Percentiles rank a stretch among this genome's conserved stretches.
These are phyloP conservation scores for Marasmius sp. DNA, from an alignment of 1,284 basidiomycete genomes.

Conservation along the genomic window DNA sequence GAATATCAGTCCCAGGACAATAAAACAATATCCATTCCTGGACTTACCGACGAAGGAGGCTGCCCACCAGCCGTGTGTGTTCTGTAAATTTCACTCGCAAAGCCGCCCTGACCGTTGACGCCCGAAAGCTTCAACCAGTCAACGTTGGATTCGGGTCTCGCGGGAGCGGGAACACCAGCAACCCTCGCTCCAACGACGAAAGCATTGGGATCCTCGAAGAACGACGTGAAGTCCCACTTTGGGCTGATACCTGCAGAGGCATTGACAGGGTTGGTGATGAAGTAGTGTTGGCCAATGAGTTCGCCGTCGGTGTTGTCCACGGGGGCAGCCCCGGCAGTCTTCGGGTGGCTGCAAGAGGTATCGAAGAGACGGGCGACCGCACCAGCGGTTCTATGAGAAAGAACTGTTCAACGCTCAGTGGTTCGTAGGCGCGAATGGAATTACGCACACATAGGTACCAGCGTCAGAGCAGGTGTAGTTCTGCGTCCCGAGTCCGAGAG, in stretches of 20 bases:
- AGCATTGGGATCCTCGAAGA: not conserved
- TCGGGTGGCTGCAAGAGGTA: not conserved
- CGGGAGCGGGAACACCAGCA: not conserved
- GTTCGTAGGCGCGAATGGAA: too few relatives aligned
- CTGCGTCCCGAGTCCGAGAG: conserved; percentile 2
- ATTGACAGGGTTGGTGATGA: conserved; percentile 4
- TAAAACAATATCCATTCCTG: too few relatives aligned
- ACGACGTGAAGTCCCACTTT: conserved; percentile 2
- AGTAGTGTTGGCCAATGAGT: conserved; percentile 5
- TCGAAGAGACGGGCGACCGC: conserved; percentile 3
- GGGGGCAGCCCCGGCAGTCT: not conserved
- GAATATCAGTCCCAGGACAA: not conserved
- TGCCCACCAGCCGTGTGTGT: not conserved
- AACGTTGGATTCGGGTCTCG: not conserved
- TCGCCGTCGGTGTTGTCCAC: not conserved
- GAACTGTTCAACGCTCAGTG: too few relatives aligned
- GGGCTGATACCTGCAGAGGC: conserved; percentile 1
- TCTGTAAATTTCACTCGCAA: not conserved
- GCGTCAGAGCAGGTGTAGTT: conserved; percentile 5
- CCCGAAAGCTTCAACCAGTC: not conserved
- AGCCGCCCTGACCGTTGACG: not conserved
- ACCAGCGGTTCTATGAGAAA: not conserved
- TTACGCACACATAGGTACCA: conserved; percentile 4
- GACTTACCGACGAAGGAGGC: not conserved
- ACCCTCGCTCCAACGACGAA: not conserved